Evolutionary conservation across 2,329 filamentous ascomycete genomes (phyloP).

Genomic region (Alternaria infectoria): DNA sequence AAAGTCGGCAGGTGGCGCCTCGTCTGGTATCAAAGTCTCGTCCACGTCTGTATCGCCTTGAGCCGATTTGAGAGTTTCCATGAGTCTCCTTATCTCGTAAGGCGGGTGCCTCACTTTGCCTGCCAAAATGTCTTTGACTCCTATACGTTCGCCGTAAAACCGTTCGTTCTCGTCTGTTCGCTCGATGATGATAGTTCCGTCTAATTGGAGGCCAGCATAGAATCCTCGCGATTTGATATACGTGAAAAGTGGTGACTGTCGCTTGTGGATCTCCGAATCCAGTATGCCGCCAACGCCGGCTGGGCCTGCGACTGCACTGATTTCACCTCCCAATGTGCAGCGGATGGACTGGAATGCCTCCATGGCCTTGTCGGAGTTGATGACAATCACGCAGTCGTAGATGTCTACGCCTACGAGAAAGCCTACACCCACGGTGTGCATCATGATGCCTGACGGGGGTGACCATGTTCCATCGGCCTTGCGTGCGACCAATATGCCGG

Average conservation of each 20-base stretch:
- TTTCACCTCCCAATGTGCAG: conserved; percentile 81
- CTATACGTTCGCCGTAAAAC: conserved; percentile 76
- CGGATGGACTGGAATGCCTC: conserved; percentile 82
- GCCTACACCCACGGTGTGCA: conserved; percentile 86
- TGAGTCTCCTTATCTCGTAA: conserved; percentile 64
- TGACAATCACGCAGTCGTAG: conserved; percentile 93
- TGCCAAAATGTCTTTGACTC: conserved; percentile 67
- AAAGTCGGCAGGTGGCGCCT: conserved; percentile 79
- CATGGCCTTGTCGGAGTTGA: conserved; percentile 84
- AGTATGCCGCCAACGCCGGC: conserved; percentile 76
- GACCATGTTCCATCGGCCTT: conserved; percentile 90
- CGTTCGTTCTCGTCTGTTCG: conserved; percentile 85
- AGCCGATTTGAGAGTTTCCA: conserved; percentile 85
- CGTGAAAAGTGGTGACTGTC: conserved; percentile 75
- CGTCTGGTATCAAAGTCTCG: conserved; percentile 67
- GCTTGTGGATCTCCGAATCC: conserved; percentile 71
- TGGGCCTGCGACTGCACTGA: conserved; percentile 78
- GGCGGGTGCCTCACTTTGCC: conserved; percentile 66
- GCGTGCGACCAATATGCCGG: conserved; percentile 82
- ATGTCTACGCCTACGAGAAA: conserved; percentile 93
- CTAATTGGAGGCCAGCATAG: conserved; percentile 84
- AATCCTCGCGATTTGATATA: conserved; percentile 91
- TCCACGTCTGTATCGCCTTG: conserved; percentile 83
- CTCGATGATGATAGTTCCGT: conserved; percentile 86
- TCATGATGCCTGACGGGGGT: conserved; percentile 85